Evolutionary conservation across 140 eudicot genomes (phyloP).

Genomic region (Artemisia princeps): DNA sequence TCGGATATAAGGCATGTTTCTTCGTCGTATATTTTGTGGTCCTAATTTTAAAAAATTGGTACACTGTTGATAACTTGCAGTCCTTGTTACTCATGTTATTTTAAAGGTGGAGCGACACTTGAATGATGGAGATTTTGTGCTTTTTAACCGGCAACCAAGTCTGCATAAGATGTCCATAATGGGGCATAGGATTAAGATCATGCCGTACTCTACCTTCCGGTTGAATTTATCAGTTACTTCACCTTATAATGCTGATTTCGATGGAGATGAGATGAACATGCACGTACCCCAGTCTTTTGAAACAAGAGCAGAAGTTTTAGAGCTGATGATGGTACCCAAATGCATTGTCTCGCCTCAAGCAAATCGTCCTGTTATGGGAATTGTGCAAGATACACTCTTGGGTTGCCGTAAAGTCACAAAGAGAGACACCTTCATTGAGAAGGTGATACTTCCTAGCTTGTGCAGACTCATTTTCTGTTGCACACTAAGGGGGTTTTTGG

Average conservation of each 20-base stretch:
- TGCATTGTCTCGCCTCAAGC: constrained; percentile 95
- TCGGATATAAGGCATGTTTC: constrained; percentile 71
- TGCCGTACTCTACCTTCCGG: constrained; percentile 96
- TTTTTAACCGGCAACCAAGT: constrained; percentile 94
- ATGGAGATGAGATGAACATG: constrained; percentile 99
- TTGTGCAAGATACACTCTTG: constrained; percentile 90
- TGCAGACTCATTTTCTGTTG: too few species aligned
- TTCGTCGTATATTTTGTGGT: not conserved
- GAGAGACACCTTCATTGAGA: constrained; percentile 93
- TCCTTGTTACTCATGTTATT: constrained; percentile 7
- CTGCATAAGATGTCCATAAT: constrained; percentile 97
- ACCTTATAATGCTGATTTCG: constrained; percentile 98
- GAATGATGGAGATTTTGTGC: constrained; percentile 92
- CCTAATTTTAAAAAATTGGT: not conserved
- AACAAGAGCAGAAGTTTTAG: constrained; percentile 90
- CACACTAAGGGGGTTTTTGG: too few species aligned
- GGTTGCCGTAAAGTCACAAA: constrained; percentile 93
- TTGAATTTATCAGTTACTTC: constrained; percentile 89
- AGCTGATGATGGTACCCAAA: constrained; percentile 97
- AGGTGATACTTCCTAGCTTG: constrained; percentile 39
- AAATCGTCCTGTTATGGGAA: constrained; percentile 97
- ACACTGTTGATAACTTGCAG: too few species aligned
- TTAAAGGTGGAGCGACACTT: constrained; percentile 90
- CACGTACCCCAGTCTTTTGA: constrained; percentile 98
- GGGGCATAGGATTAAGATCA: constrained; percentile 96